phyloP scores from a whole-genome alignment of 331 rosid species.

The Pyracantha coccinea region DNA sequence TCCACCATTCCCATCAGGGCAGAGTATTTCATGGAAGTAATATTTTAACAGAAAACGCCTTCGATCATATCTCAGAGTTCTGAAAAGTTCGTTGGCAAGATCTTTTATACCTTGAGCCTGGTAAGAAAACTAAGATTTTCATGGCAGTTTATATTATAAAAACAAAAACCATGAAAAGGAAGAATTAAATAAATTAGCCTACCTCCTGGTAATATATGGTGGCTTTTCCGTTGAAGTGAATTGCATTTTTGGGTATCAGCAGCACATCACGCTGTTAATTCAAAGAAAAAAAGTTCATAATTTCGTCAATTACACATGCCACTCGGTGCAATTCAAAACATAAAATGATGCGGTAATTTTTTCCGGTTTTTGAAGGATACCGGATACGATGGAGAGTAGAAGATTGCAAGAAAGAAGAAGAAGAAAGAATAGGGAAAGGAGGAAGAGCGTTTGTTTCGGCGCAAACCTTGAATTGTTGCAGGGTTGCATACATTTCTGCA shows the following conservation, averaged over 20 bases:
- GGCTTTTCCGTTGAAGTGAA: constrained; percentile 16
- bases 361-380: background rate
- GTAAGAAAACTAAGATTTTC: background rate
- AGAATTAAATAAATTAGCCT: constrained; percentile 1
- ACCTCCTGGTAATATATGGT: constrained; percentile 37
- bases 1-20: background rate
- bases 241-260: constrained; percentile 37
- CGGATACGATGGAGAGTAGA: background rate
- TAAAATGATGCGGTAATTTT: background rate
- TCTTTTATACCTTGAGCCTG: constrained; percentile 35
- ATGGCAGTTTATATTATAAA: background rate
- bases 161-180: background rate
- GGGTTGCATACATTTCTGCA: constrained; percentile 26
- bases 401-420: background rate
- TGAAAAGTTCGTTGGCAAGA: constrained; percentile 23
- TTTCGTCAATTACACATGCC: background rate
- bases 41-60: background rate
- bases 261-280: constrained; percentile 36
- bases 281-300: constrained; percentile 6
- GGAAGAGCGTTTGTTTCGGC: background rate
- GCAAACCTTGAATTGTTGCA: constrained; percentile 48
- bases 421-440: background rate
- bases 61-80: constrained; percentile 12
- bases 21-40: background rate
- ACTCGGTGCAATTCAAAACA: background rate